Base-by-base conservation (phyloP, 2,329 filamentous ascomycete genomes). In the Cladobotryum protrusum region DNA sequence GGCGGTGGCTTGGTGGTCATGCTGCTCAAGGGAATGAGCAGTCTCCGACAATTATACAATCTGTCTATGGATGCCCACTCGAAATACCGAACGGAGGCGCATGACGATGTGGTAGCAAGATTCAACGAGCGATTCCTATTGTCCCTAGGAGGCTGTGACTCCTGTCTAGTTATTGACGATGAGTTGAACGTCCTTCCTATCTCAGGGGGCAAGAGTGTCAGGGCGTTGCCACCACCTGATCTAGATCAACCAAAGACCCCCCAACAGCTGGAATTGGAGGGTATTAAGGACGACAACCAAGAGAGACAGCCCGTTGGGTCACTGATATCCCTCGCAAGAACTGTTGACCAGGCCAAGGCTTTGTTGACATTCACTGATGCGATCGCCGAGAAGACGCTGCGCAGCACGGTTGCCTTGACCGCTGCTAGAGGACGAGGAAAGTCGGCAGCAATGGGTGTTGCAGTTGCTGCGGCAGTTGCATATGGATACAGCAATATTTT, bases 401-500 rank as follows among this genome's bases (percentile, higher is more conserved):
- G 89, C 57, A 96, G 87, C 67, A 99, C 93, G 0, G 93, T 99
- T 34, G 87, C 93, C 1, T 69, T 99, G 58, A 99, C 93, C 11
- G 93, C 93, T 15, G 92, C 86, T 35, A 84, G 93, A 82, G 93
- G 93, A 68, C 85, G 93, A 61, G 93, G 93, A 71, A 99, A 99
- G 72, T 99, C 93, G 17, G 95, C 93, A 15, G 93, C 93, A 20
- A 79, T 99, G 61, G 93, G 93, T 70, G 85, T 99, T 46, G 90
- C 93, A 3, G 87, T 99, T 40, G 93, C 93, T 3, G 90, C 93
- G 3, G 95, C 95, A 1, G 81, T 99, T 41, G 92, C 93, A 1
- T 88, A 97, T 64, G 93, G 93, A 20, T 99, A 99, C 71, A 96
- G 90, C 74, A 99, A 99, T 68, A 96, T 99, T 61, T 99, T 99